A percentile compares a stretch with the other conserved stretches of the same genome.
These are phyloP conservation scores for Trichocladium uniseriatum DNA, from an alignment of 495 filamentous ascomycete genomes.

Conservation along the genomic window DNA sequence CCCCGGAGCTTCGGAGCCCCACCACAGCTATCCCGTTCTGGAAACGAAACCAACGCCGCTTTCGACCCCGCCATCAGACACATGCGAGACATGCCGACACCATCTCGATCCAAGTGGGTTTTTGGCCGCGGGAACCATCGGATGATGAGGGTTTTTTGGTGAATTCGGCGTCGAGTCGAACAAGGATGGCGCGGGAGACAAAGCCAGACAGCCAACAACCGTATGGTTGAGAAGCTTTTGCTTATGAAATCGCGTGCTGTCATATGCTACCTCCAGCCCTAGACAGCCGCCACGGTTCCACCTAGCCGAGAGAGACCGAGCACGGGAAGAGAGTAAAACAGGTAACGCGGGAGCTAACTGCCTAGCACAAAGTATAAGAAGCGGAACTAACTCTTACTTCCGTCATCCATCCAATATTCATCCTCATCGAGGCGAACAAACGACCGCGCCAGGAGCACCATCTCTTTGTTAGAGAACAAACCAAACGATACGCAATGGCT, in stretches of 20 bases:
- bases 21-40: too few relatives aligned
- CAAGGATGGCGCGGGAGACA: background rate
- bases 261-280: constrained; percentile 1
- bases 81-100: background rate
- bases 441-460: too few relatives aligned
- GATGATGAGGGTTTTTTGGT: background rate
- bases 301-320: constrained; percentile 8
- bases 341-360: background rate
- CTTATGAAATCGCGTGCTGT: constrained; percentile 1
- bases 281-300: too few relatives aligned
- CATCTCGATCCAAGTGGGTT: background rate
- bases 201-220: background rate
- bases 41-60: background rate
- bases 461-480: too few relatives aligned
- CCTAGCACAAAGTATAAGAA: background rate
- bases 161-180: background rate
- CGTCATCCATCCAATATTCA: too few relatives aligned
- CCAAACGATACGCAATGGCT: constrained; percentile 34
- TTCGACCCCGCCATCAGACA: background rate
- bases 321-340: background rate
- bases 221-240: background rate
- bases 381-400: background rate
- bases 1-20: too few relatives aligned
- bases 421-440: too few relatives aligned
- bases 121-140: background rate